A percentile compares a stretch with the other conserved stretches of the same genome.
These are phyloP conservation scores for Erodium maritimum DNA, from an alignment of 345 rosid genomes.

Conservation along the genomic window DNA sequence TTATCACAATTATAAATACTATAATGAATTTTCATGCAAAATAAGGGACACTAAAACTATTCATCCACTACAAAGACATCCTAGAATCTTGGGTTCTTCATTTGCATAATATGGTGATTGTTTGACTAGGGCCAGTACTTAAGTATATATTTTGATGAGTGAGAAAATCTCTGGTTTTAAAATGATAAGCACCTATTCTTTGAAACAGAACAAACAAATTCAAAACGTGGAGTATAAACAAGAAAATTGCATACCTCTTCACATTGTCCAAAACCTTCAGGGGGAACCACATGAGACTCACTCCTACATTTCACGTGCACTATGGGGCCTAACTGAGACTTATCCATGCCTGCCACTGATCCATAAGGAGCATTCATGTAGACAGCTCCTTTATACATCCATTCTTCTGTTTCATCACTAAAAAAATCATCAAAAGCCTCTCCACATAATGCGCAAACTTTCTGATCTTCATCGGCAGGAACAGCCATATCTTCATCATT, in stretches of 20 bases:
- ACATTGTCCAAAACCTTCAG: conserved; percentile 2
- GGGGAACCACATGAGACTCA: conserved; percentile 20
- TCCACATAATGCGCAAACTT: conserved; percentile 84
- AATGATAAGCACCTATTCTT: too few species aligned
- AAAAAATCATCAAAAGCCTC: conserved; percentile 93
- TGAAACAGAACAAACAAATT: too few species aligned
- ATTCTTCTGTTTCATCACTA: conserved; percentile 93
- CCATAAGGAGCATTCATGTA: conserved; percentile 81
- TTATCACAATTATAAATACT: too few species aligned
- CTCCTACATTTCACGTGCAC: conserved; percentile 98
- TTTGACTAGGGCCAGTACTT: too few species aligned
- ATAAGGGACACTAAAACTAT: too few species aligned
- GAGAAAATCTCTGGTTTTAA: too few species aligned
- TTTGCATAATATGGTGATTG: too few species aligned
- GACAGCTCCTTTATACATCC: conserved; percentile 98
- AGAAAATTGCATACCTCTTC: conserved; percentile 43
- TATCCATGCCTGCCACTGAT: conserved; percentile 45
- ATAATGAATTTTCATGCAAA: too few species aligned
- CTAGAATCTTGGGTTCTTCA: too few species aligned
- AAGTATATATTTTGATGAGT: too few species aligned
- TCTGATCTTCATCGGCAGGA: conserved; percentile 97
- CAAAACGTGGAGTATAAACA: neutral
- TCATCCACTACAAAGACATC: too few species aligned
- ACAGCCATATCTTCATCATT: conserved; percentile 91
- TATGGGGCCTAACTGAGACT: conserved; percentile 82